These are phyloP conservation scores for Candida loeiensis DNA, from an alignment of 805 yeast species.

Conservation along the genomic window DNA sequence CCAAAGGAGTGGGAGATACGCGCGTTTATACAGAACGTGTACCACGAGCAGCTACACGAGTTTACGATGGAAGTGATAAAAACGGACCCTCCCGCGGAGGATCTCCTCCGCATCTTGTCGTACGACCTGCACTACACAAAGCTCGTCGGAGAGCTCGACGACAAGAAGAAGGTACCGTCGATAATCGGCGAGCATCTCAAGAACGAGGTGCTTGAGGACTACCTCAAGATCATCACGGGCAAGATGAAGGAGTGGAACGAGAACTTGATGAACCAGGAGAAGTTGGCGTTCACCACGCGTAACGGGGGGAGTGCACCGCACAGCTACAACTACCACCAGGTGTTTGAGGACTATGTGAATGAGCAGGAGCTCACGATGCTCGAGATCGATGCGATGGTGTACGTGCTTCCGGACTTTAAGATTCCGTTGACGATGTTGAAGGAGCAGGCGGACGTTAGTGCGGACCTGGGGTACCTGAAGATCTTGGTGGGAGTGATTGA, in stretches of 20 bases:
- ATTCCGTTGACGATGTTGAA: slow-evolving; percentile 77
- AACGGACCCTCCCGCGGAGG: slow-evolving; percentile 75
- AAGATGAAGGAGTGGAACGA: slow-evolving; percentile 86
- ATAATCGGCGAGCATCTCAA: slow-evolving; percentile 70
- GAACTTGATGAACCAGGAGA: slow-evolving; percentile 65
- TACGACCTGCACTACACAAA: slow-evolving; percentile 65
- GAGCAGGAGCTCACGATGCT: slow-evolving; percentile 29
- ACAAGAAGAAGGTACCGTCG: slow-evolving; percentile 47
- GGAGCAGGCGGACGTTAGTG: slow-evolving; percentile 88
- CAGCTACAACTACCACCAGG: slow-evolving; percentile 52
- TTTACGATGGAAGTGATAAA: slow-evolving; percentile 63
- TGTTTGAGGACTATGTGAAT: slow-evolving; percentile 37
- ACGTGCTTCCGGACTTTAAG: slow-evolving; percentile 72
- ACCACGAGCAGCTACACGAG: slow-evolving; percentile 62
- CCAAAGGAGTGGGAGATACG: slow-evolving; percentile 77
- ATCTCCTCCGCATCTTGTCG: slow-evolving; percentile 68
- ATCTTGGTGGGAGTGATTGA: slow-evolving; percentile 75
- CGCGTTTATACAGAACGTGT: slow-evolving; percentile 55
- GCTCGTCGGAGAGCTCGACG: slow-evolving; percentile 26
- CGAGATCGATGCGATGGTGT: slow-evolving; percentile 43
- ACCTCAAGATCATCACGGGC: slow-evolving; percentile 61
- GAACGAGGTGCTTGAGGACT: slow-evolving; percentile 71
- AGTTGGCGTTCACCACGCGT: slow-evolving; percentile 59
- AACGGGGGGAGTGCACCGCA: slow-evolving; percentile 66
- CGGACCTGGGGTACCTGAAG: slow-evolving; percentile 77